A percentile compares a stretch with the other conserved stretches of the same genome.
Evolutionary conservation across 108 stramenopile genomes (phyloP).

Genomic region (Conticribra weissflogii): DNA sequence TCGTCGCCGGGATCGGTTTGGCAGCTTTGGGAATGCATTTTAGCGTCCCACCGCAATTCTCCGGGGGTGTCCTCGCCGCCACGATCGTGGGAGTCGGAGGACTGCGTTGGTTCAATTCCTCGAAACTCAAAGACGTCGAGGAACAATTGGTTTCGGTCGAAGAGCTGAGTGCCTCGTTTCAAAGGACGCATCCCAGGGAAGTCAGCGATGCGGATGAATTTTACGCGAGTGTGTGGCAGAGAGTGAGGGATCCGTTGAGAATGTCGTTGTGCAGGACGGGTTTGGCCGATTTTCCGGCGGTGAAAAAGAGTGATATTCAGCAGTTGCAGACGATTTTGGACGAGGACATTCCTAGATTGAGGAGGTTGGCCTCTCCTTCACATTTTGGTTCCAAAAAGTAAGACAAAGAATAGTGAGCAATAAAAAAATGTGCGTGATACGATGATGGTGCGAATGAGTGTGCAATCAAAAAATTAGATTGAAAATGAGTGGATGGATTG

Average conservation of each 20-base stretch:
- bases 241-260: slow-evolving; percentile 72
- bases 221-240: slow-evolving; percentile 83
- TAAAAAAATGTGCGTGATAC: too few relatives aligned
- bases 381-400: slow-evolving; percentile 57
- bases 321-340: slow-evolving; percentile 81
- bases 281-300: slow-evolving; percentile 53
- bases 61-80: slow-evolving; percentile 69
- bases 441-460: too few relatives aligned
- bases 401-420: too few relatives aligned
- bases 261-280: slow-evolving; percentile 65
- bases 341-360: slow-evolving; percentile 80
- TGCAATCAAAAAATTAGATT: too few relatives aligned
- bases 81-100: slow-evolving; percentile 75
- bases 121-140: slow-evolving; percentile 63
- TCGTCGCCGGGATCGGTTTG: slow-evolving; percentile 44
- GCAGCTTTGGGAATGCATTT: slow-evolving; percentile 46
- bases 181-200: slow-evolving; percentile 80
- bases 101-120: slow-evolving; percentile 75
- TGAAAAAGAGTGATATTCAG: slow-evolving; percentile 60
- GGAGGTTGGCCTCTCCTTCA: slow-evolving; percentile 81
- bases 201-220: slow-evolving; percentile 91
- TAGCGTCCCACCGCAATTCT: slow-evolving; percentile 49
- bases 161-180: slow-evolving; percentile 73
- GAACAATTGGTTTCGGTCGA: slow-evolving; percentile 59
- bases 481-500: too few relatives aligned